Evolutionary conservation across 108 stramenopile species (phyloP), one percentile per base, ranked within the genome.

Genomic region (Nitzschia putrida): DNA sequence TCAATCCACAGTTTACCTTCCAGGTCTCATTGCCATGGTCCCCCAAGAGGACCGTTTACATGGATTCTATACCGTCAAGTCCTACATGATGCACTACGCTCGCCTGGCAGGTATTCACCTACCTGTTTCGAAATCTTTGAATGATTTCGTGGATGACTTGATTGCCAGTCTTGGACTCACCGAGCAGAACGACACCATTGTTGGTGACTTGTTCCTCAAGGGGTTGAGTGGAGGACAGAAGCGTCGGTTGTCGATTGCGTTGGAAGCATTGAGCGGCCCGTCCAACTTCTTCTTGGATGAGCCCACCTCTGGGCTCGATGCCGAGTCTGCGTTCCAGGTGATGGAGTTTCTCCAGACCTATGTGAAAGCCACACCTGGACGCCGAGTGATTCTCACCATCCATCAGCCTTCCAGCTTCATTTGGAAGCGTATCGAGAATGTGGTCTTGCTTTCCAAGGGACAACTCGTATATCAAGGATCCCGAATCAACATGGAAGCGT

Each of bases 161-260:
- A 53, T 84, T 24, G 61, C 59, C 1, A 42, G 53, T 13, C 60
- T 88, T 10, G 94, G 91, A 16, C 78, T 90, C 1, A 53, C 60
- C 7, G 76, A 81, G 16, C 84, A 83, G 57, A 65, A 53, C 8
- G 77, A 85, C 52, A 85, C 83, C 1, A 73, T 72, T 34, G 88
- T 89, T 8, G 94, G 94, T 7, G 83, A 83, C 71, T 50, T 86
- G 10, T 81, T 88, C 74, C 47, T 73, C 51, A 78, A 85, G 39
- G 93, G 93, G 21, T 74, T 94, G 55, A 80, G 67, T 57, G 79
- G 83, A 54, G 90, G 95, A 23, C 89, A 96, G 73, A 84, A 86
- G 64, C 61, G 88, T 18, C 73, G 95, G 8, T 71, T 96, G 16
- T 83, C 83, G 34, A 66, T 96, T 60, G 92, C 85, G 12, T 66